Conservation (phyloP, 257 asterid species). For the Solanum tacnaense region DNA sequence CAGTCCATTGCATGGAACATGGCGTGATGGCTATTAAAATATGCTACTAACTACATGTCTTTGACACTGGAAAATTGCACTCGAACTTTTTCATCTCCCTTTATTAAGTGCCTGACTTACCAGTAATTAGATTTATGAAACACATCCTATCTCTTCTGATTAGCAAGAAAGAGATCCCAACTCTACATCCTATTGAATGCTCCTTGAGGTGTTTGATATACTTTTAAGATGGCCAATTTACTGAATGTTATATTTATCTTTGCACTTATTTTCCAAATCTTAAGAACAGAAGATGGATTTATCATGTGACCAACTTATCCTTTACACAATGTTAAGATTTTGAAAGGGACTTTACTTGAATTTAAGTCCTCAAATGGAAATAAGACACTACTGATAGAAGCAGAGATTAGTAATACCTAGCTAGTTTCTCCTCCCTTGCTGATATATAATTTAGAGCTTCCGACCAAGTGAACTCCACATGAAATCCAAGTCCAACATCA, state of each 20-base stretch:
- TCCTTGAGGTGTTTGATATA: background rate
- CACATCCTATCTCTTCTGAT: background rate
- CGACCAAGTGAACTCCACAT: constrained; percentile 85
- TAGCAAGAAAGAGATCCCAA: background rate
- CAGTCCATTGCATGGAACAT: background rate
- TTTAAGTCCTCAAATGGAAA: background rate
- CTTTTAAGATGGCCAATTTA: background rate
- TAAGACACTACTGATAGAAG: background rate
- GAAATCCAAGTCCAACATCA: constrained; percentile 85
- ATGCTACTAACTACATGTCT: background rate
- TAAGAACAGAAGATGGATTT: background rate
- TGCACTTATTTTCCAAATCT: background rate
- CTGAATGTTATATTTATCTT: background rate
- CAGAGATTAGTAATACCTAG: constrained; percentile 9
- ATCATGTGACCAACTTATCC: background rate
- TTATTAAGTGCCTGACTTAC: background rate
- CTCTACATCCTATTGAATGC: background rate
- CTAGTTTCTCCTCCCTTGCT: constrained; percentile 35
- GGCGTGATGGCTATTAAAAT: background rate
- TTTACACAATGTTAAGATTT: background rate
- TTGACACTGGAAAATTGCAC: background rate
- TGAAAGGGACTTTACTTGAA: background rate
- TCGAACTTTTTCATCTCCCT: background rate
- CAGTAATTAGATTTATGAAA: background rate
- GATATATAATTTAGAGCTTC: constrained; percentile 67